Evolutionary conservation across 495 filamentous ascomycete species (phyloP), one percentile per base, ranked within the genome.

Genomic region (Hyaloscypha bicolor): DNA sequence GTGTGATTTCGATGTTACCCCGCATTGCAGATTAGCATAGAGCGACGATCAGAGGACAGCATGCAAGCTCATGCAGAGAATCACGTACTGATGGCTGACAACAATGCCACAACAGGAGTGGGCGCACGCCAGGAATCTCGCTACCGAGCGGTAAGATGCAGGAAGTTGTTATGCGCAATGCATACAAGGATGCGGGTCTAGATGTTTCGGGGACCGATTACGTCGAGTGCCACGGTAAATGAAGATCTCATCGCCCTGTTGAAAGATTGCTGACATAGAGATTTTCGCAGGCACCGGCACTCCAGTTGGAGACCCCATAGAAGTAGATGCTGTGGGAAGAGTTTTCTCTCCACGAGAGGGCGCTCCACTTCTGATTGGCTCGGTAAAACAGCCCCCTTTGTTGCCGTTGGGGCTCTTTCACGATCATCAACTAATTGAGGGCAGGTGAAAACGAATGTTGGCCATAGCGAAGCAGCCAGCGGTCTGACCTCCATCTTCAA

Each of bases 401-500:
- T n/a, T n/a, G n/a, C n/a, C n/a, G n/a, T n/a, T n/a, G n/a, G n/a
- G n/a, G n/a, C n/a, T n/a, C n/a, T n/a, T n/a, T n/a, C n/a, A n/a
- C n/a, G n/a, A n/a, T n/a, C n/a, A n/a, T n/a, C n/a, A n/a, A n/a
- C n/a, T n/a, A n/a, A n/a, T n/a, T n/a, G n/a, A n/a, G n/a, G n/a
- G n/a, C n/a, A n/a, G n/a, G n/a, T n/a, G n/a, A 67, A 64, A 22
- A 33, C 60, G 12, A 65, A 71, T 35, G 11, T 68, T 6, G 65
- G 69, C 12, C 87, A 90, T 70, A 67, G 81, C 3, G 87, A 89
- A 71, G 82, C 80, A 11, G 81, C 82, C 9, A 82, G 80, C 59
- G 87, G 86, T 19, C 76, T 90, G 31, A 77, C 85, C 0, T 82
- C 81, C 11, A 67, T 90, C 9, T 83, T 90, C 53, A 90, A 90